Conservation (phyloP, 768 basidiomycete species). For the Cyclocybe aegerita region DNA sequence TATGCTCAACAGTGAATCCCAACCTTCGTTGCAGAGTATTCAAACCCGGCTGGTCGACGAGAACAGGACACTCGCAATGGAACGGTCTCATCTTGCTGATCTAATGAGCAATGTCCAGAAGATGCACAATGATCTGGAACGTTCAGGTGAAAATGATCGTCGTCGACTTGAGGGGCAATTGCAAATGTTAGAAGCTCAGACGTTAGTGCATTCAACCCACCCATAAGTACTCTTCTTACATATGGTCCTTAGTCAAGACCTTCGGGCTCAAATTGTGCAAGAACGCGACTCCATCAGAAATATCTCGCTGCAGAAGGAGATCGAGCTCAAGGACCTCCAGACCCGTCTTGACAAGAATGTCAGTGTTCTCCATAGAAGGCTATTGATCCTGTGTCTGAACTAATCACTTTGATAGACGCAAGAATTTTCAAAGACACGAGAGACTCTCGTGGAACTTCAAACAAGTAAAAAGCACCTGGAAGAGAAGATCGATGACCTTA, state of each 20-base stretch:
- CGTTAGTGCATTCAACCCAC: conserved; percentile 42
- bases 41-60: conserved; percentile 84
- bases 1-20: background rate
- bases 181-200: conserved; percentile 75
- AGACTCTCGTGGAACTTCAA: conserved; percentile 68
- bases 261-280: conserved; percentile 64
- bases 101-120: conserved; percentile 88
- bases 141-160: conserved; percentile 80
- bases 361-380: conserved; percentile 22
- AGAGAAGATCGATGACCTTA: conserved; percentile 63
- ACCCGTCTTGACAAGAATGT: conserved; percentile 70
- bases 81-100: conserved; percentile 83
- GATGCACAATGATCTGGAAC: conserved; percentile 87
- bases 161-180: conserved; percentile 78
- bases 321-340: conserved; percentile 77
- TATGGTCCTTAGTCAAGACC: conserved; percentile 57
- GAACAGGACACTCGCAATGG: conserved; percentile 75
- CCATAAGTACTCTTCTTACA: background rate
- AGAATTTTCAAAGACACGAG: conserved; percentile 69
- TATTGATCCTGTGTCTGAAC: conserved; percentile 6
- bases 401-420: conserved; percentile 41
- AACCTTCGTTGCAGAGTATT: conserved; percentile 51
- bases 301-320: conserved; percentile 74
- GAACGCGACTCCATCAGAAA: conserved; percentile 79
- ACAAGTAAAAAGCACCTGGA: conserved; percentile 80